Conservation (phyloP, 768 basidiomycete genomes). For the Coprinopsis sp. region DNA sequence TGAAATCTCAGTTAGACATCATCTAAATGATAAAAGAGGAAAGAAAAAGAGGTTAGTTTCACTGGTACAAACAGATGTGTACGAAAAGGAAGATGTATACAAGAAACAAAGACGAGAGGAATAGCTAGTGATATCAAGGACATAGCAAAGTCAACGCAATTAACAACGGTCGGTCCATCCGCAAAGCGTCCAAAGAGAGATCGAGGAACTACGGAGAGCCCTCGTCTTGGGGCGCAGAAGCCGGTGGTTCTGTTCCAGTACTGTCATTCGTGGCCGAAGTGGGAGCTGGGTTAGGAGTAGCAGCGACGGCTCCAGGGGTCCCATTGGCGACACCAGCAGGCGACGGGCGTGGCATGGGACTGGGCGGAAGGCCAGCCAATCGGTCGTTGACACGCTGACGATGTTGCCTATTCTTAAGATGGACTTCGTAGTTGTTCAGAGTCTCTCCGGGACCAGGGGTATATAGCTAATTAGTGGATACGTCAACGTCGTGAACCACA, state of each 20-base stretch:
- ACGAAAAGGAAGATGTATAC: not conserved
- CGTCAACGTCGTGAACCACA: conserved; percentile 8
- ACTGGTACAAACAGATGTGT: not conserved
- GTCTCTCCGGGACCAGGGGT: conserved; percentile 87
- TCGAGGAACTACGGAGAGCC: no score
- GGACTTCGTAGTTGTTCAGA: conserved; percentile 86
- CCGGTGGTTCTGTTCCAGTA: no score
- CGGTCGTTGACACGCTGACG: conserved; percentile 69
- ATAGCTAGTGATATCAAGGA: not conserved
- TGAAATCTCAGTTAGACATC: not conserved
- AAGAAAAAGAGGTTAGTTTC: not conserved
- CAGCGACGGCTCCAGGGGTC: not conserved
- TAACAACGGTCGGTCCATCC: not conserved
- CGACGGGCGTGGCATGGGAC: no score
- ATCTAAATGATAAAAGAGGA: not conserved
- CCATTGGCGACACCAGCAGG: not conserved
- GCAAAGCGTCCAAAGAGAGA: not conserved
- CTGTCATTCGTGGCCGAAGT: no score
- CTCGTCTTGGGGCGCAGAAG: no score
- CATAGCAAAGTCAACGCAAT: not conserved
- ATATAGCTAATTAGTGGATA: conserved; percentile 56
- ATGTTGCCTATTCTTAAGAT: conserved; percentile 82
- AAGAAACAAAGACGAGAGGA: not conserved
- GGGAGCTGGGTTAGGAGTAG: no score
- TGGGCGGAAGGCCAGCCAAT: conserved; percentile 17